Base-by-base conservation (phyloP, 2,329 filamentous ascomycete species). In the Aspergillaceae sp. region DNA sequence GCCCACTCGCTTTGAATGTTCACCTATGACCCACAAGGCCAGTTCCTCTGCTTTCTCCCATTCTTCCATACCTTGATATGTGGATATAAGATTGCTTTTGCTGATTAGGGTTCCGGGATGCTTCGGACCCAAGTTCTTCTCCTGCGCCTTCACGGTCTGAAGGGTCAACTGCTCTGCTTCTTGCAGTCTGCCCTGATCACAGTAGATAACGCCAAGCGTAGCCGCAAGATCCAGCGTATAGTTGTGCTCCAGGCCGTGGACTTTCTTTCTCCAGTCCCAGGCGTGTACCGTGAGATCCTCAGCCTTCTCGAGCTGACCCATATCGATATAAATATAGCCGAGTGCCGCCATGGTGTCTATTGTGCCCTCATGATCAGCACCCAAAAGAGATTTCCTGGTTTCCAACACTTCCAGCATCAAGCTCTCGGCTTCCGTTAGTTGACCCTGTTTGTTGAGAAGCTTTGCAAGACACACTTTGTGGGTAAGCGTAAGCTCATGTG, bases 81-180 rank as follows among this genome's bases (percentile, higher is more conserved):
- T 33, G 19, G 3, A n/a, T 19, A 42, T 29, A 3, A 47, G 29
- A 6, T 44, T 34, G 11, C 35, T 29, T 36, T 43, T 92, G 86
- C 26, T 51, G 10, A 8, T 41, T 34, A 55, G 41, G 11, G 49
- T 52, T 29, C 44, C 11, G 7, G 43, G 51, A 42, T 56, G 48
- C 6, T 50, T 44, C 9, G 26, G 40, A 2, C 51, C 51, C 5
- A 51, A n/a, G 10, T 41, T 26, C n/a, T 40, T 28, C 30, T 48
- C 40, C 29, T 46, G 44, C 43, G 43, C 45, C 48, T 38, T 41
- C 8, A 56, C 29, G 27, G 49, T 48, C 32, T 51, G 43, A 3
- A 47, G 26, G 1, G 40, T 26, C 10, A 64, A 49, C 44, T 50
- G 35, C 46, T 64, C 59, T 2, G 64, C 62, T 44, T 62, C 56